phyloP scores from a whole-genome alignment of 495 filamentous ascomycete genomes.

The Monascus purpureus region DNA sequence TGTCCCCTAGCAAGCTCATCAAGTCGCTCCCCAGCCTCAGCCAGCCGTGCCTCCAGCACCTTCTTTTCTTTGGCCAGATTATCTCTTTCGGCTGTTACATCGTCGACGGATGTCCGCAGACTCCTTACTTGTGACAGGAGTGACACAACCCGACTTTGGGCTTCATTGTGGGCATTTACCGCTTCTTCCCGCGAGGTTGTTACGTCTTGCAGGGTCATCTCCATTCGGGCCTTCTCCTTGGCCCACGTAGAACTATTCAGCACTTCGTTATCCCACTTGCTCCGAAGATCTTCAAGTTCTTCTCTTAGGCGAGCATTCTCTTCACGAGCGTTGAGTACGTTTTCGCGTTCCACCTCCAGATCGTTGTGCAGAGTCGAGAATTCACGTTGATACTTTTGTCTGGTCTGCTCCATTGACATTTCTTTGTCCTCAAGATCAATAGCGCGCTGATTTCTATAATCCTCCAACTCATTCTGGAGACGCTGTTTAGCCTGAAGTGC shows the following conservation, averaged over 20 bases:
- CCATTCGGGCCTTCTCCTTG: conserved; percentile 89
- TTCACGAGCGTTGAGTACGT: conserved; percentile 50
- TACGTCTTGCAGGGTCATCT: conserved; percentile 81
- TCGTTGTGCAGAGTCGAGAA: conserved; percentile 81
- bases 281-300: conserved; percentile 85
- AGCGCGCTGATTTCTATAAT: conserved; percentile 87
- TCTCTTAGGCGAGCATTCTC: conserved; percentile 71
- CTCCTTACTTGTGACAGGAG: conserved; percentile 83
- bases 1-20: conserved; percentile 81
- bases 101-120: conserved; percentile 73
- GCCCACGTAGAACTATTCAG: conserved; percentile 97
- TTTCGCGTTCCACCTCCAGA: conserved; percentile 85
- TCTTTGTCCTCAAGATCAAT: conserved; percentile 97
- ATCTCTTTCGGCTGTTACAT: conserved; percentile 75
- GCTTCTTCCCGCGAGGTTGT: conserved; percentile 86
- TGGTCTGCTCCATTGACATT: conserved; percentile 87
- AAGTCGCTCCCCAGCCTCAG: conserved; percentile 80
- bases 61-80: conserved; percentile 79
- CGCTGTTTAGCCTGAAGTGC: conserved; percentile 87
- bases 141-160: conserved; percentile 78
- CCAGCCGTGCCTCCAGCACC: conserved; percentile 70
- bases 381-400: conserved; percentile 93
- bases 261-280: conserved; percentile 97
- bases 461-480: conserved; percentile 93
- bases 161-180: conserved; percentile 83